Percentiles rank a stretch among this genome's conserved stretches.
Evolutionary conservation across 371 early-diverging fungal species (phyloP).

Genomic region (Mucor mucedo): DNA sequence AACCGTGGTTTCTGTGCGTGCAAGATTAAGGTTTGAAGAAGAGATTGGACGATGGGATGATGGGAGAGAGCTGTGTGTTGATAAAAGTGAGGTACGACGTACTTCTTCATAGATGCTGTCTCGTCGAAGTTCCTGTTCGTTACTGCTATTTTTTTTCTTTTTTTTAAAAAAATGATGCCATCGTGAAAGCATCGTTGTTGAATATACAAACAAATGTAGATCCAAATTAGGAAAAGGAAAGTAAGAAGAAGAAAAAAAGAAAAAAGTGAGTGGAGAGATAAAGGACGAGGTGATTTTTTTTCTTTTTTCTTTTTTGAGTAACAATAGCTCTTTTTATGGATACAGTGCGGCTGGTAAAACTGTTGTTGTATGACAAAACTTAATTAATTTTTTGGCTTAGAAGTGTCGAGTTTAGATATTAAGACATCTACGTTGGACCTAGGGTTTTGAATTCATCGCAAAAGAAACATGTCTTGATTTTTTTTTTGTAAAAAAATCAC

Average conservation of each 20-base stretch:
- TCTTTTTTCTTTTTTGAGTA: neutral
- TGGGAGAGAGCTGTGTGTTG: neutral
- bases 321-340: slow-evolving; percentile 2
- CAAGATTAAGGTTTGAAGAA: too few species aligned
- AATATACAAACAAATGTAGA: neutral
- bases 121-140: slow-evolving; percentile 5
- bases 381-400: too few species aligned
- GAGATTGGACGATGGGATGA: neutral
- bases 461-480: too few species aligned
- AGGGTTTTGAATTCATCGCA: too few species aligned
- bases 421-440: too few species aligned
- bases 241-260: neutral
- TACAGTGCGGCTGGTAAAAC: too few species aligned
- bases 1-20: slow-evolving; percentile 28
- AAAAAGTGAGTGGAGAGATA: neutral
- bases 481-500: too few species aligned
- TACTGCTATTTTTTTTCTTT: neutral
- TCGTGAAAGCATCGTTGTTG: neutral
- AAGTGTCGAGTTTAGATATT: too few species aligned
- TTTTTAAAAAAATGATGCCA: neutral
- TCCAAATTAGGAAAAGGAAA: neutral
- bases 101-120: slow-evolving; percentile 11
- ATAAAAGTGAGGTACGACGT: neutral
- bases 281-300: slow-evolving; percentile 7
- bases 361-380: neutral